Base-by-base conservation (phyloP, 768 basidiomycete genomes). In the Russula sp. region DNA sequence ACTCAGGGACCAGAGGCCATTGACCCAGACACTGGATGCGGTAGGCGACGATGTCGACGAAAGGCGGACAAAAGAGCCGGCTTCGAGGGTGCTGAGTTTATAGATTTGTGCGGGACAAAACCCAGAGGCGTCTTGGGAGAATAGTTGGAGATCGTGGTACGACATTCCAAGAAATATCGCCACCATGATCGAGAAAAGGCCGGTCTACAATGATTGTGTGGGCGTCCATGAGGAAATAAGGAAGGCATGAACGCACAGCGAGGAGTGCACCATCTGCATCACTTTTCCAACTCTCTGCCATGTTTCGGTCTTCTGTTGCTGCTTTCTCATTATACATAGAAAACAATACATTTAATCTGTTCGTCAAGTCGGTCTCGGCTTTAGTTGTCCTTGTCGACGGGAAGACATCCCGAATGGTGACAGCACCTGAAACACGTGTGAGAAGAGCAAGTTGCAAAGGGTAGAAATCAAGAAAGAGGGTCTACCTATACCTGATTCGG, bases 251-350 rank as follows among this genome's bases (percentile, higher is more conserved):
- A 59, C 62, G 52, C 5, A 59, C 57, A 59, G 1, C 31, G 59
- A 48, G 53, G 45, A 47, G 45, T 4, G 59, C 14, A 4, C 31
- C 57, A 11, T 63, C 40, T 7, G 63, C 63, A 11, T 59, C 57
- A 14, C 49, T 47, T 39, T 39, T 55, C 62, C 63, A 59, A 20
- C 42, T 58, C 51, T 47, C 51, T 6, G 39, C 57, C 62, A 48
- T n/a, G 35, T 53, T 63, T 31, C 14, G 39, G 27, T 63, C 63
- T 42, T 42, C 32, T 27, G 34, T 57, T 10, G 37, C 47, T 4
- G 57, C 32, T 39, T 49, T 54, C 7, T 59, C 52, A 8, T 63
- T 59, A 47, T 59, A 63, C 52, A 63, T 42, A 6, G 53, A 55
- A 16, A 63, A 63, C 18, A 59, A 31, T 6, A 35, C 14, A 27